Evolutionary conservation across 352 stramenopile genomes (phyloP), one percentile per base, ranked within the genome.

Genomic region (Pythium monospermum): DNA sequence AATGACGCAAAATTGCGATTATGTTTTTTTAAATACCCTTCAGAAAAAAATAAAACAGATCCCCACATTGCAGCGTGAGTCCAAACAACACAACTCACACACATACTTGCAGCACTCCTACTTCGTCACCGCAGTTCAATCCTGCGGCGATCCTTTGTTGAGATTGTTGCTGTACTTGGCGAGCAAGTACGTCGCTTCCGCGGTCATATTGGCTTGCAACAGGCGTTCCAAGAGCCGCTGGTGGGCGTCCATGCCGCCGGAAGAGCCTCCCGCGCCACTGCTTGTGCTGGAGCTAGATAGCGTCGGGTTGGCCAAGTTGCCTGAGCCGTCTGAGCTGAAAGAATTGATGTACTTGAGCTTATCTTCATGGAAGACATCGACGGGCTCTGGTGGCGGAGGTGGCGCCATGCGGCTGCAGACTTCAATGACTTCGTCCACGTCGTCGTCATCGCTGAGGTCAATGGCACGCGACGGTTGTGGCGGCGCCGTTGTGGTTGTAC

Each of bases 301-400:
- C 32, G 25, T 45, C 19, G 54, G 46, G 26, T 62, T 62, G 3
- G 54, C 54, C 10, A 62, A 46, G 30, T 57, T 53, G 30, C 58
- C 59, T 0, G 59, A 51, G 15, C 59, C 55, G 35, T 82, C 70
- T 4, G 61, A 43, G 25, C 62, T 58, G 60, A 79, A 79, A 1
- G 68, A 72, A 61, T 76, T 83, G 46, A 81, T 78, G 54, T 86
- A 86, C 64, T 84, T 84, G 22, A 83, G 66, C 13, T 71, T 73
- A 53, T 87, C 73, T 11, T 76, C 48, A 36, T 81, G 68, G 33
- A 82, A 73, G 10, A 71, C 56, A 19, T 72, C 57, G 11, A 69
- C 67, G 13, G 53, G 52, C 6, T 49, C 55, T 8, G 45, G 26
- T 13, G 56, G 61, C 7, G 37, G 36, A 30, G 67, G 61, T 19